Base-by-base conservation (phyloP, 352 stramenopile species). In the Phytopythium aichiense region DNA sequence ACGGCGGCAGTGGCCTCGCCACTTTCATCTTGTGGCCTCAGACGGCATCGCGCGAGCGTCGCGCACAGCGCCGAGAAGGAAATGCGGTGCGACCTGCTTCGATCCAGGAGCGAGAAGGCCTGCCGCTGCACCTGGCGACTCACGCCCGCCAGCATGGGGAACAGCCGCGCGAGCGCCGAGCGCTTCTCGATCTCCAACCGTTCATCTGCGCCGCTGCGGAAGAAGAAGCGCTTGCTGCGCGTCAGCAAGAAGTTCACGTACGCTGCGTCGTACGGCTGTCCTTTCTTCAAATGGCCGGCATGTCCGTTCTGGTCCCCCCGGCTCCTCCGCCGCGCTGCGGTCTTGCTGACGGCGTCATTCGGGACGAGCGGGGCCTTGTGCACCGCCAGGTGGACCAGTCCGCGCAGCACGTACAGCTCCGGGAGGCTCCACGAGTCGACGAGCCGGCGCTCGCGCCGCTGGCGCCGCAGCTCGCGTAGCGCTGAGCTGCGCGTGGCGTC, bases 51-150 rank as follows among this genome's bases (percentile, higher is more conserved):
- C 30, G 73, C 74, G 46, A 92, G 64, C 62, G 72, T 69, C 63
- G 86, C 78, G 52, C 84, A 91, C 37, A 92, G 65, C 65, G 89
- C 75, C 12, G 73, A 72, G 45, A 91, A 92, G 67, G 81, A 75
- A 49, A 91, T 65, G 50, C 68, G 67, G 1, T 76, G 67, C 12
- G 74, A 79, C 6, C 51, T 30, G 42, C 87, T 72, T 0, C 63
- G 51, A 60, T 89, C 79, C 56, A 91, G 86, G 0, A 86, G 68
- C 9, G 60, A 28, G 50, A 83, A 92, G 2, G 88, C 49, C 8
- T 62, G 52, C 31, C 72, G 74, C 22, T 79, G 65, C 8, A 64
- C 69, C 2, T 66, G 56, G n/a, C 63, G 72, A 18, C 70, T 77
- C 43, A 75, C 61, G 18, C 61, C 23, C 15, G 45, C 38, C 16